Percentiles rank a stretch among this genome's conserved stretches.
These are phyloP conservation scores for Triangularia verruculosa DNA, from an alignment of 2,329 filamentous ascomycete species.

Conservation along the genomic window DNA sequence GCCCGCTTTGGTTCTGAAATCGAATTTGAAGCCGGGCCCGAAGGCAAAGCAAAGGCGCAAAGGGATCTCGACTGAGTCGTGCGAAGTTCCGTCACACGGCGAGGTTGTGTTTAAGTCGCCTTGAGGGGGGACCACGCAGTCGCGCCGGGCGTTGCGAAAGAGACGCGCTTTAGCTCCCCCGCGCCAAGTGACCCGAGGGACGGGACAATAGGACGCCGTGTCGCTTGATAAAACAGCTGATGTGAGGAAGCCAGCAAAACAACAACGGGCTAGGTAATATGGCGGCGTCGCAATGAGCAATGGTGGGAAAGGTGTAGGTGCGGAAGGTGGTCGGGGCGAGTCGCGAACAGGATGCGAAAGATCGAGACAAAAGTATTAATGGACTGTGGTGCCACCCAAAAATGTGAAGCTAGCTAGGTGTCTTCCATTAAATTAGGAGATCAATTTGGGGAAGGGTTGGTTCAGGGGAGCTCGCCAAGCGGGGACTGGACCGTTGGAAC, in stretches of 20 bases:
- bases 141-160: not conserved
- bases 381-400: conserved; percentile 27
- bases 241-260: not conserved
- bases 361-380: conserved; percentile 5
- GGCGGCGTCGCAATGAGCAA: not conserved
- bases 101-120: not conserved
- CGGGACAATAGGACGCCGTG: not conserved
- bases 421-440: conserved; percentile 26
- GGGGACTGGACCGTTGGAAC: not conserved
- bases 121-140: not conserved
- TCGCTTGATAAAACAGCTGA: not conserved
- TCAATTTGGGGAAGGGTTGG: conserved; percentile 23
- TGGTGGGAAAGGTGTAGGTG: not conserved
- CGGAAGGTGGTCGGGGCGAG: not conserved
- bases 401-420: conserved; percentile 24
- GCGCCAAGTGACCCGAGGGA: not conserved
- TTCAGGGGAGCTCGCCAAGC: conserved; percentile 22
- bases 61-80: not conserved
- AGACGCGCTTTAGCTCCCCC: not conserved
- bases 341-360: not conserved
- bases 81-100: not conserved
- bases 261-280: not conserved
- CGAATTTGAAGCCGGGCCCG: conserved; percentile 21
- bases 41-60: conserved; percentile 25
- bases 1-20: not conserved